Evolutionary conservation across 2,329 filamentous ascomycete genomes (phyloP), one percentile per base, ranked within the genome.

Genomic region (Aspergillus quadrilineatus): DNA sequence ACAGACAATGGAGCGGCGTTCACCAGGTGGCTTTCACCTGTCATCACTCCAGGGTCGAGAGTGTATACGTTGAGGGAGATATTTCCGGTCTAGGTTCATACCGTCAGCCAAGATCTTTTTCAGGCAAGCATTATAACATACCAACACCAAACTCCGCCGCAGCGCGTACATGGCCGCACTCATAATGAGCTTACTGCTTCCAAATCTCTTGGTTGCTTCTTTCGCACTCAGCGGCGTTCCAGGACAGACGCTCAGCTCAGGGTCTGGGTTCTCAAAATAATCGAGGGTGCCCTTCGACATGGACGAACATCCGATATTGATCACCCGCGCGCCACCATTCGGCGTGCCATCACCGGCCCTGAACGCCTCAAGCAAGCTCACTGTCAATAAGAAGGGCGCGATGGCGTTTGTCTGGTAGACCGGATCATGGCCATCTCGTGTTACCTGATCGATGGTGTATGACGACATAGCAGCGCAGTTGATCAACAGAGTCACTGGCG

Each of bases 321-420:
- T 71, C 36, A 73, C 69, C 56, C 67, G 65, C 5, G 70, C 67
- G n/a, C 68, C 67, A 10, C 65, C 64, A 47, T 67, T 66, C n/a
- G 63, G 56, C 15, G 62, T 66, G 44, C 69, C 67, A 55, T 69
- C 67, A 26, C 69, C 69, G 9, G 67, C 69, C 14, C 69, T 69
- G 62, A 74, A 73, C 1, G 66, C 69, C 59, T 73, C 72, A 9
- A 74, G 66, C 44, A 74, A 43, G 49, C 67, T 68, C 44, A 73
- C 63, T 4, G 71, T 73, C 57, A 73, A 62, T 54, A 72, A 60
- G 57, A 73, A 72, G 15, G 70, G 69, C n/a, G 70, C 65, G 15
- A 74, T 57, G 53, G 70, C 73, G 57, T 73, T 73, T 36, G 64
- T 70, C 55, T 73, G 71, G 58, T 73, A 73, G 26, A 73, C 69